These are phyloP conservation scores for Mucor piriformis DNA, from an alignment of 371 early-diverging fungal genomes.

Conservation along the genomic window DNA sequence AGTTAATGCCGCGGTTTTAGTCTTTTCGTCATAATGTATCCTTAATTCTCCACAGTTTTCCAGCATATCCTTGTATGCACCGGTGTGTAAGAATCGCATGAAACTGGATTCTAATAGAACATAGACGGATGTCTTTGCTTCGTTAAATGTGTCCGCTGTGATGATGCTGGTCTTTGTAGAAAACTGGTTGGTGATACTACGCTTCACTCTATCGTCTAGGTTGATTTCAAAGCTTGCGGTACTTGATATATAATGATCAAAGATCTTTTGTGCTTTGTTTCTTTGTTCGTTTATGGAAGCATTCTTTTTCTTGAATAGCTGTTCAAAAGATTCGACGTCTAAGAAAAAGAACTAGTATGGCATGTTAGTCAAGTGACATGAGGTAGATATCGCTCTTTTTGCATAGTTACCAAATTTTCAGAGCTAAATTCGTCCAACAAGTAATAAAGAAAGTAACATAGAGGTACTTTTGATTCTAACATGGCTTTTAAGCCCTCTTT, in stretches of 20 bases:
- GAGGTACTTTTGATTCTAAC: slow-evolving; percentile 56
- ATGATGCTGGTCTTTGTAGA: slow-evolving; percentile 7
- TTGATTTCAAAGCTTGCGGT: slow-evolving; percentile 57
- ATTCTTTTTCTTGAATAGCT: slow-evolving; percentile 13
- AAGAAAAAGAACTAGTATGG: slow-evolving; percentile 50
- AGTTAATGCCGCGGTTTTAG: slow-evolving; percentile 28
- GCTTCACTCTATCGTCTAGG: slow-evolving; percentile 52
- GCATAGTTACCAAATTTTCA: slow-evolving; percentile 66
- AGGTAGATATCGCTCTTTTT: no score
- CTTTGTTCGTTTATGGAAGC: slow-evolving; percentile 29
- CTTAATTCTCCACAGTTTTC: slow-evolving; percentile 38
- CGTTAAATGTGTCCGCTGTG: slow-evolving; percentile 35
- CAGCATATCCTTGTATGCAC: slow-evolving; percentile 34
- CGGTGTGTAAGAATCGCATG: slow-evolving; percentile 34
- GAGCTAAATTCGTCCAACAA: slow-evolving; percentile 57
- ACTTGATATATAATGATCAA: slow-evolving; percentile 45
- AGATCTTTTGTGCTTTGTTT: slow-evolving; percentile 46
- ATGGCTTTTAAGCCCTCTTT: slow-evolving; percentile 58
- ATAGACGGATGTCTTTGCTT: slow-evolving; percentile 52
- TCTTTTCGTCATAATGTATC: slow-evolving; percentile 25
- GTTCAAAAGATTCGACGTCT: slow-evolving; percentile 55
- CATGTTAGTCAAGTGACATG: slow-evolving; percentile 6
- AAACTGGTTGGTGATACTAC: slow-evolving; percentile 25
- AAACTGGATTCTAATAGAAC: slow-evolving; percentile 51
- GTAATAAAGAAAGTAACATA: slow-evolving; percentile 58